Base-by-base conservation (phyloP, 2,329 filamentous ascomycete species). In the Diaporthe citri region DNA sequence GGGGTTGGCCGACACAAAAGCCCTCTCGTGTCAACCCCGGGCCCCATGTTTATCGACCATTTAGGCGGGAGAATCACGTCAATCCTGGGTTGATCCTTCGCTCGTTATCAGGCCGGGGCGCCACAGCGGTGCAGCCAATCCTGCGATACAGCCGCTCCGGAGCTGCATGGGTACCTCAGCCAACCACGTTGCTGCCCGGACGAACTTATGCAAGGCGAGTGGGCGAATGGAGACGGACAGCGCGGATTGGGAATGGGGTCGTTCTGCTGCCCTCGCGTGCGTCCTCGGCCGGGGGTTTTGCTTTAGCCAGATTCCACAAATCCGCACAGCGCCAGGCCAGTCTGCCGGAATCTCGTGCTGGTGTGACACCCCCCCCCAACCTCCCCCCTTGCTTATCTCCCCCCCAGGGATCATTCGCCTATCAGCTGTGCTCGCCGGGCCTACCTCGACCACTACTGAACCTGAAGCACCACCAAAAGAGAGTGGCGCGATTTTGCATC, bases 1-100 rank as follows among this genome's bases (percentile, higher is more conserved):
- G 52, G 39, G 28, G 39, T 48, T 39, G 28, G 28, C 36, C 8
- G 25, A 41, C 36, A 57, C 51, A 25, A 46, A 46, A 43, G 36
- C 6, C 34, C 34, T 72, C 36, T 62, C 17, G 64, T 52, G 52
- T 62, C 22, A 34, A 20, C 2, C 55, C 43, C 46, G 28, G 46
- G 39, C 39, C 59, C 57, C 46, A 62, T 62, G 48, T 72, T 71
- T 52, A 59, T 62, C 43, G 57, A 62, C 59, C 56, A 52, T 64
- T 72, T 64, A 72, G 70, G 57, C 57, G 59, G 70, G 70, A 72
- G 70, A 55, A 36, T 59, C 70, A 72, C 43, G 70, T 55, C 43
- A 72, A 72, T 72, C 46, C 70, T 41, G 20, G 70, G 70, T 28
- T 52, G 57, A 72, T 72, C 70, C 57, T 64, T 72, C 70, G 70